Conservation (phyloP, 192 early-diverging fungal genomes). For the Chytriomyces confervae region DNA sequence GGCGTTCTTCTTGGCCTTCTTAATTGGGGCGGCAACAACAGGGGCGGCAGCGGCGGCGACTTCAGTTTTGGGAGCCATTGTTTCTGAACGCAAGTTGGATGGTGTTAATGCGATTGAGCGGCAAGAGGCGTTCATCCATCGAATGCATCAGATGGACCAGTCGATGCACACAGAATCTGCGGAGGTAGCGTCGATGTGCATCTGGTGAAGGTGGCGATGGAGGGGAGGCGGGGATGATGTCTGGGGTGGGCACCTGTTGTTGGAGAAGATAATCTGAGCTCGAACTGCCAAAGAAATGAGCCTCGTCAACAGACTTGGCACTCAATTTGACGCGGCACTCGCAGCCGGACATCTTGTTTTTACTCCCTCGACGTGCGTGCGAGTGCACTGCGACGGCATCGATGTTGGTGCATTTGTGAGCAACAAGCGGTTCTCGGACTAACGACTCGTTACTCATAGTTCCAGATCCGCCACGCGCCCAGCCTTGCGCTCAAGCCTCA, state of each 20-base stretch:
- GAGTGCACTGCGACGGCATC: not conserved
- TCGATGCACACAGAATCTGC: no score
- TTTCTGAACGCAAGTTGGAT: not conserved
- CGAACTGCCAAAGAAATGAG: not conserved
- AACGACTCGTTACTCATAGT: not conserved
- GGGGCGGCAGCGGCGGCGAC: constrained; percentile 27
- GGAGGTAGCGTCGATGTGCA: no score
- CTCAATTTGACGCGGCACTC: constrained; percentile 14
- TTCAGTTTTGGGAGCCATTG: constrained; percentile 36
- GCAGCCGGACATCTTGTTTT: constrained; percentile 22
- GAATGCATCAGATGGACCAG: no score
- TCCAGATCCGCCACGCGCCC: constrained; percentile 44
- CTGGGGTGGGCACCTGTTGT: no score
- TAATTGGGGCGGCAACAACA: constrained; percentile 58
- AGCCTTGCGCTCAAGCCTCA: constrained; percentile 40
- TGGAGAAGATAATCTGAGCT: no score
- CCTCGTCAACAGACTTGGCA: not conserved
- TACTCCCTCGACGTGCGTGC: constrained; percentile 14
- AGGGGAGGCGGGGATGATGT: no score
- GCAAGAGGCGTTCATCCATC: no score
- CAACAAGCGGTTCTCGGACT: not conserved
- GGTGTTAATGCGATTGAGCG: no score
- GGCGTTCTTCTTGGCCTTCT: constrained; percentile 79
- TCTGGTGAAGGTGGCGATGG: no score
- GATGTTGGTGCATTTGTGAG: not conserved